Percentiles rank a stretch among this genome's conserved stretches.
Evolutionary conservation across 1,284 basidiomycete genomes (phyloP).

Genomic region (Malassezia equina): DNA sequence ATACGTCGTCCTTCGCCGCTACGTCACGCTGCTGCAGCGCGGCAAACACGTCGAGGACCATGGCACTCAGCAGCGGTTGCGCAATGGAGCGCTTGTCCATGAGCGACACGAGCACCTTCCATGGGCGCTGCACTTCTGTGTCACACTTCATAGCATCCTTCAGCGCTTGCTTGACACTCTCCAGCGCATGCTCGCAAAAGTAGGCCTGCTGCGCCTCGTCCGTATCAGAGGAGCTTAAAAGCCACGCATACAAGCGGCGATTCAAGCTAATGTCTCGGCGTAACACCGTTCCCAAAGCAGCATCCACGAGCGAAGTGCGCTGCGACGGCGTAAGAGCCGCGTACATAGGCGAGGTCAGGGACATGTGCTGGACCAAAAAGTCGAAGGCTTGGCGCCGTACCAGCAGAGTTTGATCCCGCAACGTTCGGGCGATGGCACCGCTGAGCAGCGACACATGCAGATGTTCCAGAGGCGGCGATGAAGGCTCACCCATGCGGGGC

Average conservation of each 20-base stretch:
- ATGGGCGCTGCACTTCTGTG: slow-evolving; percentile 65
- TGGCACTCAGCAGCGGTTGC: slow-evolving; percentile 62
- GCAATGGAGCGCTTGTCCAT: slow-evolving; percentile 97
- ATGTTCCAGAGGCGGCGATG: slow-evolving; percentile 49
- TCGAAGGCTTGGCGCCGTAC: slow-evolving; percentile 38
- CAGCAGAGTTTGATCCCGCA: slow-evolving; percentile 69
- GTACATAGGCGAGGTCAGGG: slow-evolving; percentile 26
- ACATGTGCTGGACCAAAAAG: slow-evolving; percentile 31
- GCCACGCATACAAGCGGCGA: slow-evolving; percentile 83
- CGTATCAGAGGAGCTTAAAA: slow-evolving; percentile 68
- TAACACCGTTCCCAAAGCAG: slow-evolving; percentile 51
- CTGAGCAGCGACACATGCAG: slow-evolving; percentile 84
- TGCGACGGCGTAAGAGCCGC: slow-evolving; percentile 19
- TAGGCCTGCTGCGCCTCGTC: slow-evolving; percentile 48
- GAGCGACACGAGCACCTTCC: slow-evolving; percentile 87
- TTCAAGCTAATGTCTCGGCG: slow-evolving; percentile 86
- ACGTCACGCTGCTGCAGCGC: slow-evolving; percentile 50
- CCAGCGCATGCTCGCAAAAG: slow-evolving; percentile 22
- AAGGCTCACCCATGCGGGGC: slow-evolving; percentile 49
- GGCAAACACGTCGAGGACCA: slow-evolving; percentile 70
- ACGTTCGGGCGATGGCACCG: slow-evolving; percentile 72
- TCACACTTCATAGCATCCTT: slow-evolving; percentile 46
- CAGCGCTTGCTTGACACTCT: slow-evolving; percentile 24
- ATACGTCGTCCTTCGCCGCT: slow-evolving; percentile 54
- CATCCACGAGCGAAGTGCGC: slow-evolving; percentile 29